phyloP scores from a whole-genome alignment of 345 rosid genomes.

The Jatropha curcas region DNA sequence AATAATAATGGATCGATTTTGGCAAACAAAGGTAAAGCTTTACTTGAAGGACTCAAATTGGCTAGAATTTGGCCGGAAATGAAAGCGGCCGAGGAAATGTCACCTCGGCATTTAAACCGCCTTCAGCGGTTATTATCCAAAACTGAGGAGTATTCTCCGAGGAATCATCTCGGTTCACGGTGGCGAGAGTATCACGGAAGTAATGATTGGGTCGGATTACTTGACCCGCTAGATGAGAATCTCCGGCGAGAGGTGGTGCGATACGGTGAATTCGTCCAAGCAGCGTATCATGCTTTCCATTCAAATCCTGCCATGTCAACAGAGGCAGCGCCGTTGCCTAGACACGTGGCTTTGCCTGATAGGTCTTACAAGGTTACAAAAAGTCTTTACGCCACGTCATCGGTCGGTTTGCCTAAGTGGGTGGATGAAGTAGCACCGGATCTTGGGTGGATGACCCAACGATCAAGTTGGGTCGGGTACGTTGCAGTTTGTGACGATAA shows the following conservation, averaged over 20 bases:
- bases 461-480: constrained; percentile 92
- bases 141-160: constrained; percentile 76
- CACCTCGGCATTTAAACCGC: constrained; percentile 65
- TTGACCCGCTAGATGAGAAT: constrained; percentile 65
- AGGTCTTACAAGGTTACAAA: constrained; percentile 70
- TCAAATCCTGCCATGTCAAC: constrained; percentile 70
- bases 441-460: constrained; percentile 90
- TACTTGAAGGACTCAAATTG: constrained; percentile 60
- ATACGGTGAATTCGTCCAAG: constrained; percentile 57
- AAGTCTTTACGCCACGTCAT: constrained; percentile 84
- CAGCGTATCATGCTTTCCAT: constrained; percentile 64
- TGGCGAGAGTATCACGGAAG: constrained; percentile 73
- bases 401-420: constrained; percentile 82
- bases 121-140: constrained; percentile 74
- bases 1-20: constrained; percentile 11
- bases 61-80: constrained; percentile 71
- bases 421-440: constrained; percentile 81
- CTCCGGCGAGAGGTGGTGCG: constrained; percentile 62
- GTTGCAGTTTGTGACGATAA: constrained; percentile 87
- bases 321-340: constrained; percentile 50
- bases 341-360: constrained; percentile 66
- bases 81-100: constrained; percentile 91
- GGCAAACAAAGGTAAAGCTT: constrained; percentile 25
- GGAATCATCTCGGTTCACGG: constrained; percentile 67
- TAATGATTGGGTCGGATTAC: constrained; percentile 49